Evolutionary conservation across 2,329 filamentous ascomycete species (phyloP), one percentile per base, ranked within the genome.

Genomic region (Pseudocercospora cruenta): DNA sequence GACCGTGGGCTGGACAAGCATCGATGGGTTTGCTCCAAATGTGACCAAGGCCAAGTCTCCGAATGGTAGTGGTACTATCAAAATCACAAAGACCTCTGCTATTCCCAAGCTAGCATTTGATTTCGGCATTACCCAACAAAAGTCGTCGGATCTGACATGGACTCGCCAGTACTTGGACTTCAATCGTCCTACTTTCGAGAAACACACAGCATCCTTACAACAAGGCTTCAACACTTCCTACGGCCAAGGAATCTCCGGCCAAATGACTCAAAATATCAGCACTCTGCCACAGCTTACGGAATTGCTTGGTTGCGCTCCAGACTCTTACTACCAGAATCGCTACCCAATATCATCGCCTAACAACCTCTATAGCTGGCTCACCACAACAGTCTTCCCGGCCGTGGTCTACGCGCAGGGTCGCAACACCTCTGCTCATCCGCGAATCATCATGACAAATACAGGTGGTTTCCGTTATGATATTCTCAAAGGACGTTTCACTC

Each of bases 91-190:
- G 43, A 58, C 62, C 26, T 67, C 65, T 24, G 26, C 61, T 14
- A 64, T 67, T 1, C 61, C 65, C 6, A 55, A 55, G 24, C 51
- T 55, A 16, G 51, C 51, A 26, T 55, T 28, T 26, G 24, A 55
- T 4, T 55, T 55, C 26, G 61, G 53, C 36, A 19, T 69, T 36
- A 70, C 74, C 71, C 58, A 67, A 55, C 31, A 66, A 16, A 78
- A 49, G 80, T 65, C 68, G 1, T 72, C 72, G 2, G 49, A 65
- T 12, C 58, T 76, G 12, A 65, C 61, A 8, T 89, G 86, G 72
- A 84, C 85, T 3, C 84, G 88, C 7, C 83, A 88, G 24, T 91
- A 90, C 72, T 81, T 91, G 9, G 89, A 91, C 77, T 91, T 87
- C 85, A 91, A 90, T 75, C 83, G 87, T 4, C 79, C 83, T n/a